Evolutionary conservation across 495 filamentous ascomycete genomes (phyloP), one percentile per base, ranked within the genome.

Genomic region (Articulospora tetracladia): DNA sequence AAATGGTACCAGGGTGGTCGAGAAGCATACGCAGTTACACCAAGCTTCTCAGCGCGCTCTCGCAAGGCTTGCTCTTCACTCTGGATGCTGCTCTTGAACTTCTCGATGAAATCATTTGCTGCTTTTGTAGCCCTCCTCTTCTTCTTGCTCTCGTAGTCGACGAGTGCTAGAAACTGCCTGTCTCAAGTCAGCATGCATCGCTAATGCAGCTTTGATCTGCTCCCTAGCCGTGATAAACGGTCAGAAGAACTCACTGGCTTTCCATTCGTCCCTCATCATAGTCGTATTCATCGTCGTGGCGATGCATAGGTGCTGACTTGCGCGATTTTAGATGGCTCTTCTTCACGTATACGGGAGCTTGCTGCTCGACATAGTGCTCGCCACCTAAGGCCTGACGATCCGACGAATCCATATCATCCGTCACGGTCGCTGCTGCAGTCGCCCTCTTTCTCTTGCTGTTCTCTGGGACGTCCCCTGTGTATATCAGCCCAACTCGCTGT

Each of bases 251-350:
- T 61, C 32, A 75, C 74, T 68, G 63, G 55, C 67, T 73, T 47
- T 67, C 61, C 28, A 61, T 64, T 27, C 71, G 65, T 7, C 74
- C 73, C 20, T 59, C 65, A 49, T 77, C 74, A 55, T 73, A 69
- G 4, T 72, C 67, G 6, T 73, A 71, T 55, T 75, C 74, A 52
- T 73, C 70, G 2, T 68, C 63, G 17, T 25, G 47, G 17, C 47
- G 47, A 25, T n/a, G 20, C 24, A 27, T 10, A 27, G 25, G 11
- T 25, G 20, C 47, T 13, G 23, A 24, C 17, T 26, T 50, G 6
- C 11, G 47, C n/a, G 8, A 7, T n/a, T 26, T 50, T 24, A 22
- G 23, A 2, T 22, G 22, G 25, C 25, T 25, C 49, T 65, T 68
- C 7, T 65, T 60, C 27, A 69, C 50, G 28, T 50, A 27, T 25